phyloP scores from a whole-genome alignment of 371 early-diverging fungal species.

The Rhizopus stolonifer region DNA sequence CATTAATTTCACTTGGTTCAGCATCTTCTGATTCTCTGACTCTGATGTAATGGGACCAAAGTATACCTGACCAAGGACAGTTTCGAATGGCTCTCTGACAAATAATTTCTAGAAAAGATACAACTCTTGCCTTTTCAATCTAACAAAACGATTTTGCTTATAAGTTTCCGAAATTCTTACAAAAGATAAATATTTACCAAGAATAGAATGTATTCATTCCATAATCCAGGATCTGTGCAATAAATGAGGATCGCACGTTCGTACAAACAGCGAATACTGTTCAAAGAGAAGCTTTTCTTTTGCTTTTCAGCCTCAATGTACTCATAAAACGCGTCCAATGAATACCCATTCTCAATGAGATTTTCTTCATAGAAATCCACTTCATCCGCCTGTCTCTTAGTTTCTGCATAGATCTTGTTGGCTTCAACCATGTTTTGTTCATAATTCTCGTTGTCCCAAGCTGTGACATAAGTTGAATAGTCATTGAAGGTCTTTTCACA shows the following conservation, averaged over 20 bases:
- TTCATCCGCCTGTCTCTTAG: conserved; percentile 42
- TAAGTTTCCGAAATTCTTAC: no score
- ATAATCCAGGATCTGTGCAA: conserved; percentile 57
- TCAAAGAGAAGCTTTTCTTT: conserved; percentile 27
- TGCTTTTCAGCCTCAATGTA: conserved; percentile 55
- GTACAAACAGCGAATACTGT: conserved; percentile 51
- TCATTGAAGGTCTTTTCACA: conserved; percentile 62
- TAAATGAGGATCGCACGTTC: conserved; percentile 63
- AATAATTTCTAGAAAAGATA: conserved; percentile 22
- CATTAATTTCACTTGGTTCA: conserved; percentile 18
- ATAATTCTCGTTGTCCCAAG: conserved; percentile 53
- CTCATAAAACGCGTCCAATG: conserved; percentile 41
- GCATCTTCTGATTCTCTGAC: conserved; percentile 24
- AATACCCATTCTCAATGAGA: conserved; percentile 38
- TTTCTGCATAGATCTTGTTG: conserved; percentile 47
- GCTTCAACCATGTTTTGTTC: conserved; percentile 59
- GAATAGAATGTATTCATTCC: conserved; percentile 72
- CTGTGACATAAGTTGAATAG: conserved; percentile 68
- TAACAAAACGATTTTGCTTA: background rate
- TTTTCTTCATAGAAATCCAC: conserved; percentile 57
- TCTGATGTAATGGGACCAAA: conserved; percentile 55
- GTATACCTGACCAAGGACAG: conserved; percentile 68
- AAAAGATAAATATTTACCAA: conserved; percentile 32
- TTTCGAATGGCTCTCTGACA: conserved; percentile 60
- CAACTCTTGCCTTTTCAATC: conserved; percentile 35